Evolutionary conservation across 2,329 filamentous ascomycete species (phyloP).

Genomic region (Tetracladium maxilliforme): DNA sequence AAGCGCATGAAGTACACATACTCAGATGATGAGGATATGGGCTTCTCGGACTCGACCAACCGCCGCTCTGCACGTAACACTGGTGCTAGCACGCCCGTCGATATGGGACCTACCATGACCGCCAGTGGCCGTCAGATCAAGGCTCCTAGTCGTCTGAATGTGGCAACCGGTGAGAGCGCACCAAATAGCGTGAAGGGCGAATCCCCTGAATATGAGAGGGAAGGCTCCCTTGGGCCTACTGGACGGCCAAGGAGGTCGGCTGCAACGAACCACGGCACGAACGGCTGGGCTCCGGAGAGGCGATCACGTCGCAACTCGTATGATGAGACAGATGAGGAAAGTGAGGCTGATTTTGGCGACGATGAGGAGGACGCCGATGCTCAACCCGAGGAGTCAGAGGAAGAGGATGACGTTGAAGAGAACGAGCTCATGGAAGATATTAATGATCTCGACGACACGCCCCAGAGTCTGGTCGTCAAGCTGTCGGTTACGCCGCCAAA

Average conservation of each 20-base stretch:
- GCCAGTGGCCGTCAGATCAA: slow-evolving; percentile 78
- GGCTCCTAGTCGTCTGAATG: slow-evolving; percentile 50
- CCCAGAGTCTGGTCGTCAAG: slow-evolving; percentile 59
- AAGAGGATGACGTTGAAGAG: slow-evolving; percentile 36
- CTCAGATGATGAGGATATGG: slow-evolving; percentile 69
- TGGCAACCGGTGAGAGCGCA: slow-evolving; percentile 33
- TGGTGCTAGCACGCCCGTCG: slow-evolving; percentile 56
- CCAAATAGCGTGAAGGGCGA: slow-evolving; percentile 33
- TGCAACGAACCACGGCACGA: slow-evolving; percentile 27
- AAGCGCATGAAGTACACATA: slow-evolving; percentile 96
- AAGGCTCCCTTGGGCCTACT: no score
- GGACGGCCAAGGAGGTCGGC: no score
- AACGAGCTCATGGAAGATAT: slow-evolving; percentile 37
- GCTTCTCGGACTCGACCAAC: slow-evolving; percentile 39
- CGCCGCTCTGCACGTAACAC: slow-evolving; percentile 65
- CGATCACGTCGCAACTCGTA: slow-evolving; percentile 45
- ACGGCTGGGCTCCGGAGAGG: slow-evolving; percentile 30
- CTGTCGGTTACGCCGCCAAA: slow-evolving; percentile 32
- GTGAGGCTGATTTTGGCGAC: slow-evolving; percentile 61
- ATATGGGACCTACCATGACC: slow-evolving; percentile 52
- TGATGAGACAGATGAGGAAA: slow-evolving; percentile 49
- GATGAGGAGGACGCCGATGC: slow-evolving; percentile 54
- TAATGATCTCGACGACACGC: slow-evolving; percentile 28
- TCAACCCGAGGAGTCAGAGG: slow-evolving; percentile 30
- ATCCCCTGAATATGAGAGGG: no score